Evolutionary conservation across 1,284 basidiomycete species (phyloP), one percentile per base, ranked within the genome.

Genomic region (Thecaphora thlaspeos): DNA sequence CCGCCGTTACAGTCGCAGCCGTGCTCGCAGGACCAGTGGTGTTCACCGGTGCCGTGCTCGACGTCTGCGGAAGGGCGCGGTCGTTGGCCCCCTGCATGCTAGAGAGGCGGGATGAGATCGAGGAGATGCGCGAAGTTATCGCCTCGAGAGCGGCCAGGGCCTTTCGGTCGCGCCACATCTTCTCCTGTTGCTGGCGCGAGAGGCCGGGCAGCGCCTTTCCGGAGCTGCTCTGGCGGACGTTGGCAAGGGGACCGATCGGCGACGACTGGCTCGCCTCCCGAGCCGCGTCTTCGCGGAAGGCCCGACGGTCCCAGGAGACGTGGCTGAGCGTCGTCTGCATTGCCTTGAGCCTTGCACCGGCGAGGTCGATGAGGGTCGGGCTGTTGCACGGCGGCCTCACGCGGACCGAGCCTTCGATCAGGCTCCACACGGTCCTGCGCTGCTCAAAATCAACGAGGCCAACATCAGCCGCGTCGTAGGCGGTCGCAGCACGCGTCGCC

Each of bases 371-470:
- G 11, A 67, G 55, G 15, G 49, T 51, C 4, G 67, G 48, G 18
- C 50, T 50, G 50, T 24, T 55, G 47, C 59, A 61, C 18, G 55
- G 43, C 3, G 61, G 54, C 37, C 69, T 53, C 24, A 66, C 47
- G 4, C 55, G 51, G 1, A 75, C 47, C 1, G 64, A 54, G 12
- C 70, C 65, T 12, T 70, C 64, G 41, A 76, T 69, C 15, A 77
- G 39, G 19, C 66, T 68, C 52, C 61, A 68, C 34, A 68, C 55
- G 10, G 66, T 67, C 38, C 68, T 56, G n/a, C 61, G 71, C 51
- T 68, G 71, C n/a, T 69, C 70, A 38, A 73, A 75, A 44, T 70
- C 64, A 30, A 77, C 51, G 11, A 73, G 51, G 38, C 64, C 53
- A 42, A 64, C 55, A 11, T 68, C 60, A 11, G 56, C 43, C 11